These are phyloP conservation scores for Articulospora tetracladia DNA, from an alignment of 495 filamentous ascomycete genomes.

Conservation along the genomic window DNA sequence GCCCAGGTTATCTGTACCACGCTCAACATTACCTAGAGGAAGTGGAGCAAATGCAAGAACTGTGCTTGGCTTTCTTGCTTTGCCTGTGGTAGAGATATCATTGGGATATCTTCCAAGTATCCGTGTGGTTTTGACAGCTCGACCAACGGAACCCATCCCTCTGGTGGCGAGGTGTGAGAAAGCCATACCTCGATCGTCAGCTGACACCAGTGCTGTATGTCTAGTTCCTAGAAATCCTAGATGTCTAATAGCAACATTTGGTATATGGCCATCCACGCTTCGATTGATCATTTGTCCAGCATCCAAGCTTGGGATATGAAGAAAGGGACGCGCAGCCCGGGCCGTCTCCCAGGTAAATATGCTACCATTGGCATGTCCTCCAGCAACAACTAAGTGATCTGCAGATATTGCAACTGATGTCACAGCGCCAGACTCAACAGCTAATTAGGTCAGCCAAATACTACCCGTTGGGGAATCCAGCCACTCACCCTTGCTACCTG, in stretches of 20 bases:
- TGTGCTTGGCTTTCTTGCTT: conserved; percentile 85
- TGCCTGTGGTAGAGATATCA: conserved; percentile 45
- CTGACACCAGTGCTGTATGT: conserved; percentile 96
- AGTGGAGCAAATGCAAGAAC: conserved; percentile 89
- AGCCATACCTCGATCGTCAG: conserved; percentile 92
- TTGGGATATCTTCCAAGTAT: conserved; percentile 90
- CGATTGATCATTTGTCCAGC: conserved; percentile 58
- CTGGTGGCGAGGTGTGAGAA: conserved; percentile 95
- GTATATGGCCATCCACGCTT: conserved; percentile 75
- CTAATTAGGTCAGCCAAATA: conserved; percentile 41
- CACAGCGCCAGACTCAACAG: conserved; percentile 84
- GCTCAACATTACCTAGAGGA: conserved; percentile 87
- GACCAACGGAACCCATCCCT: conserved; percentile 79
- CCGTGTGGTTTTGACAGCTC: conserved; percentile 82
- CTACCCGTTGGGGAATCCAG: background rate
- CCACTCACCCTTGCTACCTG: conserved; percentile 81
- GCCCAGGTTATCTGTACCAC: conserved; percentile 82
- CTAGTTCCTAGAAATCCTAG: conserved; percentile 92
- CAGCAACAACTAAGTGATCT: conserved; percentile 86
- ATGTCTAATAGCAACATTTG: conserved; percentile 74
- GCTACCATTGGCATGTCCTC: conserved; percentile 81
- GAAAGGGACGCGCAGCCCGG: conserved; percentile 75
- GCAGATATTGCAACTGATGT: conserved; percentile 88
- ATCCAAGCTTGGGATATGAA: conserved; percentile 78
- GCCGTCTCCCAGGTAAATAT: conserved; percentile 98